Evolutionary conservation across 345 rosid genomes (phyloP).

Genomic region (Garcia nutans): DNA sequence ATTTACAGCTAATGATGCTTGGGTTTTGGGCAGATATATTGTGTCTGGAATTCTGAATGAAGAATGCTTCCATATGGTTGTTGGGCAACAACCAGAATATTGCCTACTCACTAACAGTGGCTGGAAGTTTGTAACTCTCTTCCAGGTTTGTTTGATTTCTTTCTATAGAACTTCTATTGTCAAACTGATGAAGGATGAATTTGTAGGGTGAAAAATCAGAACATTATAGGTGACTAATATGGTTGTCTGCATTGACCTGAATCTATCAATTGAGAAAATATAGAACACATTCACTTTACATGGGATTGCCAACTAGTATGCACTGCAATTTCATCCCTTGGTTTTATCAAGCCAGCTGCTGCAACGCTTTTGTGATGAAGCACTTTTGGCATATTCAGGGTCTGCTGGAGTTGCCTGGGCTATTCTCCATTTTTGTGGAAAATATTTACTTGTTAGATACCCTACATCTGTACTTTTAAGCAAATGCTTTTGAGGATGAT

Average conservation of each 20-base stretch:
- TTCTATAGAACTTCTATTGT: background rate
- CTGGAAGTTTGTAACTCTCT: slow-evolving; percentile 49
- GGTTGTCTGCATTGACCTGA: background rate
- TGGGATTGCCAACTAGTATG: background rate
- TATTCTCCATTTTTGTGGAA: background rate
- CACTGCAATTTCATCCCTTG: background rate
- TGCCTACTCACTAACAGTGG: slow-evolving; percentile 63
- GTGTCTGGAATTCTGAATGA: slow-evolving; percentile 42
- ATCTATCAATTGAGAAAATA: background rate
- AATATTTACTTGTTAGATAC: background rate
- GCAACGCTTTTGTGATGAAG: background rate
- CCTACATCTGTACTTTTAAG: background rate
- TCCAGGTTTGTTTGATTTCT: slow-evolving; percentile 46
- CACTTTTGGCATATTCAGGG: too few species aligned
- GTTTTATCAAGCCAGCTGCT: background rate
- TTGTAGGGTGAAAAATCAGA: background rate
- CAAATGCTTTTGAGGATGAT: background rate
- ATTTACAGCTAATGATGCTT: slow-evolving; percentile 48
- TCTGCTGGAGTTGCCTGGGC: background rate
- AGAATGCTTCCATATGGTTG: slow-evolving; percentile 27
- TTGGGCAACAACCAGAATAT: slow-evolving; percentile 44
- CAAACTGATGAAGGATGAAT: background rate
- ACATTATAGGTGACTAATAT: background rate
- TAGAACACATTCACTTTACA: background rate
- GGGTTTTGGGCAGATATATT: slow-evolving; percentile 59